phyloP scores from a whole-genome alignment of 257 asterid species.

The Knoxia roxburghii region DNA sequence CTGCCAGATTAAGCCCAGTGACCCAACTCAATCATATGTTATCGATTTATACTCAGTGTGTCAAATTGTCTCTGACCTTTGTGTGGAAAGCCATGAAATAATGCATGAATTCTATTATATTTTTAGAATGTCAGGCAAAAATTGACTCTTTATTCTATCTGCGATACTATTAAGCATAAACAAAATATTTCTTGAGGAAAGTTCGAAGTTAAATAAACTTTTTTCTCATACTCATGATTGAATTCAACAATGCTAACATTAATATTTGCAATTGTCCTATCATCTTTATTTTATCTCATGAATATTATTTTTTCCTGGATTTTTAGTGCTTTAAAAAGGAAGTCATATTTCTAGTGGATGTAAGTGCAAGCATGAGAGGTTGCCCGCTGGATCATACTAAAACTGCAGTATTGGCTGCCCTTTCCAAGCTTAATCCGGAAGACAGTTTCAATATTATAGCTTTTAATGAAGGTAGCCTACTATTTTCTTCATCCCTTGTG shows the following conservation, averaged over 20 bases:
- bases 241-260: neutral
- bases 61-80: neutral
- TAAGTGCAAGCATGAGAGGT: conserved; percentile 76
- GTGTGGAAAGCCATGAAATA: neutral
- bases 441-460: conserved; percentile 69
- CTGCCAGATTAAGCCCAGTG: neutral
- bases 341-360: conserved; percentile 63
- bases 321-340: conserved; percentile 67
- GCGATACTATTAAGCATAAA: neutral
- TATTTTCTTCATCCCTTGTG: conserved; percentile 52
- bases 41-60: neutral
- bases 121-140: neutral
- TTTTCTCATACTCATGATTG: neutral
- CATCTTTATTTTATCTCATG: neutral
- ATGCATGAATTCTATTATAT: no score
- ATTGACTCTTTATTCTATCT: neutral
- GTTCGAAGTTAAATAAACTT: neutral
- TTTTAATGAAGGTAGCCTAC: conserved; percentile 38
- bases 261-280: neutral
- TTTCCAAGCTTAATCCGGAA: conserved; percentile 45
- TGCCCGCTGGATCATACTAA: conserved; percentile 57
- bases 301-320: neutral
- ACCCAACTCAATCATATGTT: neutral
- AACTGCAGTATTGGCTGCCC: conserved; percentile 45
- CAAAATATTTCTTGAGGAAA: neutral